Evolutionary conservation across 2,329 filamentous ascomycete genomes (phyloP), one percentile per base, ranked within the genome.

Genomic region (Cladosporium sp.): DNA sequence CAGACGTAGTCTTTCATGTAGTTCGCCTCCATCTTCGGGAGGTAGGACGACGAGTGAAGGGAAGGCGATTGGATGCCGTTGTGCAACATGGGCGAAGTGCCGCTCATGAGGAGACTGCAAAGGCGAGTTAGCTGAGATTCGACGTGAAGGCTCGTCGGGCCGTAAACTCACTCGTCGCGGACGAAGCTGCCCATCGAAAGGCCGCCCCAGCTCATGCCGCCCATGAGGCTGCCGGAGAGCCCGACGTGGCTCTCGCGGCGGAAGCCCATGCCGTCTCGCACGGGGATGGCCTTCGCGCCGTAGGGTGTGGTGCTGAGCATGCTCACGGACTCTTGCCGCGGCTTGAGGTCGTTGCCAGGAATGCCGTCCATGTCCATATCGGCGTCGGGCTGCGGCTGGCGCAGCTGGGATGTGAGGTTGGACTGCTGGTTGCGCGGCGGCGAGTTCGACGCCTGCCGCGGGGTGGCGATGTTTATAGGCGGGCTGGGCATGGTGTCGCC

Each of bases 1-100:
- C 93, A 98, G 49, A 86, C 86, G 72, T 97, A 97, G 73, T 97
- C 91, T 71, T 86, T 86, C 89, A 97, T 95, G 70, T 96, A 98
- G 66, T 92, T 93, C 56, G 92, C 92, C 72, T 98, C 93, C 66
- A 96, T 83, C 71, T 95, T 96, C 9, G 91, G 92, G 1, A 96
- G 81, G 68, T 97, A 97, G 22, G 93, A 97, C 6, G 91, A 95
- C 1, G 92, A 97, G 52, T 97, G 92, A 64, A 89, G 95, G 1
- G 92, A 96, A 0, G 93, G 89, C n/a, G 91, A 95, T 63, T 91
- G 82, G 54, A 79, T 84, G 55, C 49, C 44, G 50, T 46, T 43
- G 43, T 53, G 50, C 43, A 46, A 34, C 44, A 54, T 49, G 9
- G 93, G 93, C n/a, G 93, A 97, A 14, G 90, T 96, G 64, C 93